Percentiles rank a stretch among this genome's conserved stretches.
These are phyloP conservation scores for Trichophyton schoenleinii DNA, from an alignment of 2,329 filamentous ascomycete species.

Conservation along the genomic window DNA sequence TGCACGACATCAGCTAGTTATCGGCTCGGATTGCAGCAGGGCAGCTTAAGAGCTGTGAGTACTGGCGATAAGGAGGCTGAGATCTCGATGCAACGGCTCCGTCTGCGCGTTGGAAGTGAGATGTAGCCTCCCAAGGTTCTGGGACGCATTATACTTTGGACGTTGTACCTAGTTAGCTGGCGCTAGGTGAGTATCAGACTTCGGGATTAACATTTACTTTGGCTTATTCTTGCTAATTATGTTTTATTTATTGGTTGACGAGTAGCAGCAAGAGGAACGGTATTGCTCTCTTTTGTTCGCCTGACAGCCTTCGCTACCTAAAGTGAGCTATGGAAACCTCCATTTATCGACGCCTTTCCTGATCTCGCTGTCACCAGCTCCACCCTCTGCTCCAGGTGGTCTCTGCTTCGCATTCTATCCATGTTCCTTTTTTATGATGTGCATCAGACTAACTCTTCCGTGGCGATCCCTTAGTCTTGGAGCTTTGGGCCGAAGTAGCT, in stretches of 20 bases:
- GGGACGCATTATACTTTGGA: conserved; percentile 2
- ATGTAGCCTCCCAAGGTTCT: neutral
- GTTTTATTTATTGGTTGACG: too few species aligned
- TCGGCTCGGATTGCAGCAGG: too few species aligned
- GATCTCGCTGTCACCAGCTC: neutral
- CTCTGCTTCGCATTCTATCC: neutral
- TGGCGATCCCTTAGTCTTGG: neutral
- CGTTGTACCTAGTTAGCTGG: neutral
- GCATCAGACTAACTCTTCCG: neutral
- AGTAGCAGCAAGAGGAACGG: too few species aligned
- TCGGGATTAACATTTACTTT: too few species aligned
- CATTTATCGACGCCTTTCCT: neutral
- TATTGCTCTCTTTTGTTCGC: too few species aligned
- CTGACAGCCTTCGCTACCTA: too few species aligned
- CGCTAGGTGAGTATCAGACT: neutral
- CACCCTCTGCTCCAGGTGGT: neutral
- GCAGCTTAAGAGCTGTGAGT: neutral
- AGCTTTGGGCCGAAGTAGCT: too few species aligned
- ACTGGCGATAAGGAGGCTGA: neutral
- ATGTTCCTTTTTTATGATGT: neutral
- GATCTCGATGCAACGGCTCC: neutral
- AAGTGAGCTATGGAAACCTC: neutral
- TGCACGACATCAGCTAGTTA: neutral
- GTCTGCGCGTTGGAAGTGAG: neutral
- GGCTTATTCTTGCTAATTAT: too few species aligned